Evolutionary conservation across 139 green algal species (phyloP), one percentile per base, ranked within the genome.

Genomic region (Chara braunii): DNA sequence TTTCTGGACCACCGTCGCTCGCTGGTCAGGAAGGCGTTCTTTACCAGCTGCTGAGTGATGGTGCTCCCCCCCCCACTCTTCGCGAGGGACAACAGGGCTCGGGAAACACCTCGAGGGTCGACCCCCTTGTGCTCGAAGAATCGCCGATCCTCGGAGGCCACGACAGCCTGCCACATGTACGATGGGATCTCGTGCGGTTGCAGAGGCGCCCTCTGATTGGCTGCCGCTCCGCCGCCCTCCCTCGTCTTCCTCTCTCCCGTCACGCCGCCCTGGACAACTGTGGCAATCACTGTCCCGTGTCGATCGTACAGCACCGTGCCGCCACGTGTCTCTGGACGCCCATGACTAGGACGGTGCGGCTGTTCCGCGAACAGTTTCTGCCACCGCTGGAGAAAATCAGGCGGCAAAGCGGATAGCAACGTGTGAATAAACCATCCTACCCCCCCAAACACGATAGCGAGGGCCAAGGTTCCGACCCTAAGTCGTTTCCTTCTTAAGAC

Each of bases 31-130:
- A 84, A 67, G 50, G 78, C 34, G 72, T 86, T 86, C 70, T 86
- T 86, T 36, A 82, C 68, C 50, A 81, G 64, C 68, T 77, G 80
- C 67, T 86, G 80, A 18, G 80, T 86, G 63, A 86, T 82, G 18
- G 80, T 86, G 31, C 62, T 80, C n/a, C 80, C 80, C 18, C 80
- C 80, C 3, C 80, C 80, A 22, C 22, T 35, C n/a, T 29, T 37
- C 1, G 79, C 80, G 1, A 81, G 29, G 8, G 72, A 75, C 8
- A 81, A 2, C 0, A 85, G 22, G 14, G 79, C 79, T 11, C 79
- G 64, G 7, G 58, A 45, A 29, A 85, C 9, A 2, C 80, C 79
- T 1, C 48, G 35, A 11, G 75, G 14, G 65, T 86, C 80, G n/a
- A 86, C 40, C 0, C 80, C 80, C 4, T 45, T 29, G 60, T 86